Evolutionary conservation across 2,329 filamentous ascomycete genomes (phyloP).

Genomic region (Macroventuria anomochaeta): DNA sequence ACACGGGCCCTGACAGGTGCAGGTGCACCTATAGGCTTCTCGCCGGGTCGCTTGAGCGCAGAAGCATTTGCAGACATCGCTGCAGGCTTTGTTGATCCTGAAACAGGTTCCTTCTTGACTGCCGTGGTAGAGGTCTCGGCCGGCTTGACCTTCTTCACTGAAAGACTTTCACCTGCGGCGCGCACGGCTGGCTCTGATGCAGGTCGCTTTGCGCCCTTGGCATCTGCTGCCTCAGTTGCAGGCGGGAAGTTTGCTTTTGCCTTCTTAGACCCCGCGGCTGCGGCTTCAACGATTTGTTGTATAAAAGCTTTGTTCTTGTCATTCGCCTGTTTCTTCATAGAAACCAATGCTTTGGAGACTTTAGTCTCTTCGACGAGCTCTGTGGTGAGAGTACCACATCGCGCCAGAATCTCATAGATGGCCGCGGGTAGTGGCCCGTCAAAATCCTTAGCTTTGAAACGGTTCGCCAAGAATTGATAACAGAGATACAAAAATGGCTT

Average conservation of each 20-base stretch:
- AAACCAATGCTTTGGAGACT: constrained; percentile 68
- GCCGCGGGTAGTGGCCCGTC: constrained; percentile 51
- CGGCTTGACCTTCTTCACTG: constrained; percentile 40
- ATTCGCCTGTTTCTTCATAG: constrained; percentile 70
- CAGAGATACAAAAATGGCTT: constrained; percentile 54
- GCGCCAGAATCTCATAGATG: constrained; percentile 63
- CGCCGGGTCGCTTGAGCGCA: constrained; percentile 38
- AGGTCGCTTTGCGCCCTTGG: constrained; percentile 42
- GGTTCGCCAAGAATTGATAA: constrained; percentile 58
- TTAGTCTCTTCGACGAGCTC: constrained; percentile 68
- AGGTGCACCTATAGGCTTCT: constrained; percentile 34
- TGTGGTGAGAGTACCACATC: constrained; percentile 67
- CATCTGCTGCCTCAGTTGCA: constrained; percentile 29
- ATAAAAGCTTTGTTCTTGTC: constrained; percentile 68
- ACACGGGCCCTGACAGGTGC: constrained; percentile 42
- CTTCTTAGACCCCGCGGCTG: constrained; percentile 52
- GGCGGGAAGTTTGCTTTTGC: constrained; percentile 41
- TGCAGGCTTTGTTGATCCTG: constrained; percentile 18
- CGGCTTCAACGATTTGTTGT: constrained; percentile 60
- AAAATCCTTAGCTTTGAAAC: constrained; percentile 54
- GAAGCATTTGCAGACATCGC: constrained; percentile 17
- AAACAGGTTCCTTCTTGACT: constrained; percentile 27
- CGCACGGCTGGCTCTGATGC: constrained; percentile 29
- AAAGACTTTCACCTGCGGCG: constrained; percentile 26
- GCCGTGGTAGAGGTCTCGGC: constrained; percentile 24